Base-by-base conservation (phyloP, 108 stramenopile genomes). In the Nannochloropsis gaditana region DNA sequence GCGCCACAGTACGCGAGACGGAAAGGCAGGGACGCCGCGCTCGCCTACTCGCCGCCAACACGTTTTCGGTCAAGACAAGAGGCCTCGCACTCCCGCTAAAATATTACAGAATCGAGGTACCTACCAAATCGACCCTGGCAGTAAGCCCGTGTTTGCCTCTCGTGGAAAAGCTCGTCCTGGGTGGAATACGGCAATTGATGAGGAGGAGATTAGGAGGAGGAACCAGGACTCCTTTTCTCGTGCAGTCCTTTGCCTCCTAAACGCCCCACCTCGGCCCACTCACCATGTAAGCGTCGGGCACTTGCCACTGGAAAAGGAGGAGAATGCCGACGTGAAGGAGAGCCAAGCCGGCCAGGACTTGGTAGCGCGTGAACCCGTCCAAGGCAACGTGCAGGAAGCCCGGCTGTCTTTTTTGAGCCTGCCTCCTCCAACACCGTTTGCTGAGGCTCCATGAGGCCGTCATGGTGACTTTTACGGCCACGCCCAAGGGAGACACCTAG, bases 101-200 rank as follows among this genome's bases (percentile, higher is more conserved):
- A 31, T 31, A 31, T 1, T 31, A 31, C 1, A 6, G 44, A 0
- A 10, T 79, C 6, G 11, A 21, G n/a, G 9, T 19, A 84, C 42
- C 15, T 85, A 85, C 84, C 82, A 44, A 84, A 88, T 4, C 83
- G 11, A 11, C 88, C 88, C 9, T 81, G n/a, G 44, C 88, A 88
- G 44, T 85, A 88, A 21, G 50, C 59, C 79, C 82, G 43, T 9
- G 88, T 45, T 79, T 88, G 88, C 44, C 81, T 59, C 21, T 82
- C 84, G 84, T 88, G 88, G 44, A 88, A 88, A 15, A 80, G 42
- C 79, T 88, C 88, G 43, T 88, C 88, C 88, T 84, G 44, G 17
- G 17, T 21, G 43, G 44, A 41, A 15, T 41, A 41, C 2, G 42
- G 17, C n/a, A 17, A 45, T 1, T 3, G 80, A 44, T 5, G 80